These are phyloP conservation scores for Colletotrichum scovillei DNA, from an alignment of 2,329 filamentous ascomycete species.

Conservation along the genomic window DNA sequence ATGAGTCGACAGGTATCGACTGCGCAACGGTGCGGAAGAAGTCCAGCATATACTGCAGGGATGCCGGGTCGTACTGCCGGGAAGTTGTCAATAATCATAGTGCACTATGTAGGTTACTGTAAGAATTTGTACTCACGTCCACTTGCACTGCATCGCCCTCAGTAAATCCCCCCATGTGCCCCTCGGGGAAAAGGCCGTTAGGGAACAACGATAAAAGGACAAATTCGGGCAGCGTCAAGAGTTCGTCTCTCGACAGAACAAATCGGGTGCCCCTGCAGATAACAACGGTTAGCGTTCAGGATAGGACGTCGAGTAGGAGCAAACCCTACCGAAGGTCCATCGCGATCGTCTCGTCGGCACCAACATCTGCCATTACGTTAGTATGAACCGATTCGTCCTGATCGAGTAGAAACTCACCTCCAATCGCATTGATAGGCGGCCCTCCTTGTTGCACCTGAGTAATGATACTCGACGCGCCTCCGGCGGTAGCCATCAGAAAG, in stretches of 20 bases:
- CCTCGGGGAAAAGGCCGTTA: constrained; percentile 97
- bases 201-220: constrained; percentile 97
- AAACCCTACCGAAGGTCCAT: constrained; percentile 86
- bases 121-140: constrained; percentile 77
- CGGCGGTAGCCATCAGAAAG: constrained; percentile 98
- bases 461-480: constrained; percentile 97
- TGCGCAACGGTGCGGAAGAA: constrained; percentile 97
- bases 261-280: constrained; percentile 85
- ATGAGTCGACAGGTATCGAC: constrained; percentile 85
- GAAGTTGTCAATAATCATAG: neutral
- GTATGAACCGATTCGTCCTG: neutral
- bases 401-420: constrained; percentile 68
- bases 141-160: constrained; percentile 96
- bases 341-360: constrained; percentile 92
- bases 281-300: constrained; percentile 41
- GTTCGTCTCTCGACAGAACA: constrained; percentile 92
- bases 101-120: neutral
- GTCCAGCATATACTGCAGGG: constrained; percentile 98
- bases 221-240: constrained; percentile 95
- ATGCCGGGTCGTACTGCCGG: constrained; percentile 90
- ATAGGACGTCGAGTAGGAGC: neutral
- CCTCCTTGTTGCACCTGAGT: constrained; percentile 98
- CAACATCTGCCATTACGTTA: constrained; percentile 68
- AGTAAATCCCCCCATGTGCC: constrained; percentile 91
- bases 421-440: constrained; percentile 88